Conservation (phyloP, 2,329 filamentous ascomycete species). For the Xylaria sp. region DNA sequence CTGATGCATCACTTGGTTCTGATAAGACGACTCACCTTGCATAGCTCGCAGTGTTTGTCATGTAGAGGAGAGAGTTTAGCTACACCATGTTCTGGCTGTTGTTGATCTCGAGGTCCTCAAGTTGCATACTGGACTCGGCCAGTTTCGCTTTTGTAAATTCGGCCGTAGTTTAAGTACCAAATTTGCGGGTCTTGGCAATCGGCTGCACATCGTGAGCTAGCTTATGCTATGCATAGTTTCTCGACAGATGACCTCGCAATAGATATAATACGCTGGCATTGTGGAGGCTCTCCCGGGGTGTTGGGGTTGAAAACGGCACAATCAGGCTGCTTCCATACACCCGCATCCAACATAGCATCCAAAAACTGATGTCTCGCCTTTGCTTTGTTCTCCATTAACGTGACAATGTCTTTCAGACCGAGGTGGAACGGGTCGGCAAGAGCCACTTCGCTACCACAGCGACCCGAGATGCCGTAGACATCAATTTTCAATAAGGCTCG, state of each 20-base stretch:
- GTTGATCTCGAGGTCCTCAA: not conserved
- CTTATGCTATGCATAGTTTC: constrained; percentile 63
- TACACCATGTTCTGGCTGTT: not conserved
- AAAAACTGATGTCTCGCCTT: constrained; percentile 60
- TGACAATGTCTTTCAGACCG: constrained; percentile 65
- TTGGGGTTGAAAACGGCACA: constrained; percentile 45
- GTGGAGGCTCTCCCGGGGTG: constrained; percentile 51
- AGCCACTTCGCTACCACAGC: constrained; percentile 30
- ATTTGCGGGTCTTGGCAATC: not conserved
- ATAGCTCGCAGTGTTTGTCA: not conserved
- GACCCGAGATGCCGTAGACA: constrained; percentile 62
- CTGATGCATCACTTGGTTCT: not conserved
- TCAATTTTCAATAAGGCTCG: constrained; percentile 66
- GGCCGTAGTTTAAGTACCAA: not conserved
- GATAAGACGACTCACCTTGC: constrained; percentile 8
- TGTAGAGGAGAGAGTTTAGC: not conserved
- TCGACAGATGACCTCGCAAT: constrained; percentile 65
- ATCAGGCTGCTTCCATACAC: constrained; percentile 47
- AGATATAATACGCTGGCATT: constrained; percentile 63
- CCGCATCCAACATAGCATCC: constrained; percentile 57
- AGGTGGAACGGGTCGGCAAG: constrained; percentile 50
- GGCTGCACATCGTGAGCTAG: not conserved
- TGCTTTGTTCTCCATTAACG: constrained; percentile 62
- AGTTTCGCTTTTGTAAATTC: not conserved
- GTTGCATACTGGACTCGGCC: not conserved